phyloP scores from a whole-genome alignment of 169 alveolate species.

The Plasmodium malariae region DNA sequence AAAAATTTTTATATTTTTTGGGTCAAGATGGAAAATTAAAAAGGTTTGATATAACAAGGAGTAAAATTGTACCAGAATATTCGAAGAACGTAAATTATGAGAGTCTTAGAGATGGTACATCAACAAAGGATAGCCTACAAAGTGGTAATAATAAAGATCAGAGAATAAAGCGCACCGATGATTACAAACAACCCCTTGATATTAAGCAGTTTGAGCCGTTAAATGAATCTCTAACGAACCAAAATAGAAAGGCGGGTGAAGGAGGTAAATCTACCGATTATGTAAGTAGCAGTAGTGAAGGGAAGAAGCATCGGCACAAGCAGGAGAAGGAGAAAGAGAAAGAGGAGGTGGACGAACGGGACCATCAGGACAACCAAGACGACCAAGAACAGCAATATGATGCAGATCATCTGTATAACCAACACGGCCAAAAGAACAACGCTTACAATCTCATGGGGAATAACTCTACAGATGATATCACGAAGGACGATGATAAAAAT shows the following conservation, averaged over 20 bases:
- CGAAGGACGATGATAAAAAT: constrained; percentile 2
- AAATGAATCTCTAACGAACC: background rate
- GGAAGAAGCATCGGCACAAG: too few relatives aligned
- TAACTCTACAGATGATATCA: background rate
- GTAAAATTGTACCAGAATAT: background rate
- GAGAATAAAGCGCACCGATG: background rate
- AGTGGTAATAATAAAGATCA: background rate
- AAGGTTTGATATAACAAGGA: constrained; percentile 28
- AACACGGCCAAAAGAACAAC: background rate
- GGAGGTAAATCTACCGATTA: background rate
- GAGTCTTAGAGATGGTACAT: background rate
- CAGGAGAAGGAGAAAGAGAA: too few relatives aligned
- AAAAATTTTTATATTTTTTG: constrained; percentile 39
- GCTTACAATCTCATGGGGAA: background rate
- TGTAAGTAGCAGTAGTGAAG: background rate
- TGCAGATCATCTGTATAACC: too few relatives aligned
- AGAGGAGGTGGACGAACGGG: too few relatives aligned
- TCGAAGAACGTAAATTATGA: background rate
- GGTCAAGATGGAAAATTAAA: constrained; percentile 54
- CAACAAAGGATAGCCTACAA: background rate
- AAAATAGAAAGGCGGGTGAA: background rate
- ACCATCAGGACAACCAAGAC: too few relatives aligned
- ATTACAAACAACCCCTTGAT: background rate
- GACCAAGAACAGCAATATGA: too few relatives aligned
- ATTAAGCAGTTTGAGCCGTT: background rate